Evolutionary conservation across 345 rosid genomes (phyloP).

Genomic region (Combretum micranthum): DNA sequence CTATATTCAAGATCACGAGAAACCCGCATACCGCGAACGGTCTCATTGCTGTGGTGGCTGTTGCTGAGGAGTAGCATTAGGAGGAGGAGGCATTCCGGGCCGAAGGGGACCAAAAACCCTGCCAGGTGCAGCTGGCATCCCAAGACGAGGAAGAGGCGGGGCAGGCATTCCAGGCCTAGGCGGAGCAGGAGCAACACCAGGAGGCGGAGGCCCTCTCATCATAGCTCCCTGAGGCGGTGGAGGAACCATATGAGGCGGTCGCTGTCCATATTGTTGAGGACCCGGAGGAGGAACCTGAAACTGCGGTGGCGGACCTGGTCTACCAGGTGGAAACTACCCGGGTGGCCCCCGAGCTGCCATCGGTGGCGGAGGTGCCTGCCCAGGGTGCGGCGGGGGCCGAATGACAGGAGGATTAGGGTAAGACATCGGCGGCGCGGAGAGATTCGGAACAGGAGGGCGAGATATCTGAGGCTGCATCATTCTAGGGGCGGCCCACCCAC

Average conservation of each 20-base stretch:
- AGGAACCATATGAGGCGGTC: slow-evolving; percentile 37
- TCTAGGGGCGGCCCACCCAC: slow-evolving; percentile 91
- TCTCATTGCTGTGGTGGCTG: slow-evolving; percentile 35
- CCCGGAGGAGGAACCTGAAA: slow-evolving; percentile 58
- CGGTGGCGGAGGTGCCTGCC: slow-evolving; percentile 43
- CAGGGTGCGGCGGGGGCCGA: slow-evolving; percentile 73
- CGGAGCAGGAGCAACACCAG: slow-evolving; percentile 30
- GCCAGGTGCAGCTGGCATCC: slow-evolving; percentile 95
- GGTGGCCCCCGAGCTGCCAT: slow-evolving; percentile 52
- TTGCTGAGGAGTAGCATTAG: slow-evolving; percentile 34
- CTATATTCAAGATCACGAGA: too few relatives aligned
- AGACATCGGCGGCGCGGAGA: slow-evolving; percentile 64
- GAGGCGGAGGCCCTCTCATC: slow-evolving; percentile 82
- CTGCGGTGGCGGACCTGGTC: slow-evolving; percentile 12
- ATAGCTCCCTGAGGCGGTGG: slow-evolving; percentile 64
- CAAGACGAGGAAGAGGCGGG: slow-evolving; percentile 63
- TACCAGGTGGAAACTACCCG: slow-evolving; percentile 49
- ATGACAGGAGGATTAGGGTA: slow-evolving; percentile 53
- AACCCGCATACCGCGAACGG: too few relatives aligned
- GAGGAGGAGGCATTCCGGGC: slow-evolving; percentile 87
- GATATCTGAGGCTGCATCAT: slow-evolving; percentile 99
- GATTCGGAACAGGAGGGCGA: slow-evolving; percentile 58
- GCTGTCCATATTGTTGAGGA: slow-evolving; percentile 63
- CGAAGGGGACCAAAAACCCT: slow-evolving; percentile 74
- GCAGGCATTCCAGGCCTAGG: slow-evolving; percentile 76